Conservation (phyloP, 1,284 basidiomycete species). For the Puccinia sorghi region DNA sequence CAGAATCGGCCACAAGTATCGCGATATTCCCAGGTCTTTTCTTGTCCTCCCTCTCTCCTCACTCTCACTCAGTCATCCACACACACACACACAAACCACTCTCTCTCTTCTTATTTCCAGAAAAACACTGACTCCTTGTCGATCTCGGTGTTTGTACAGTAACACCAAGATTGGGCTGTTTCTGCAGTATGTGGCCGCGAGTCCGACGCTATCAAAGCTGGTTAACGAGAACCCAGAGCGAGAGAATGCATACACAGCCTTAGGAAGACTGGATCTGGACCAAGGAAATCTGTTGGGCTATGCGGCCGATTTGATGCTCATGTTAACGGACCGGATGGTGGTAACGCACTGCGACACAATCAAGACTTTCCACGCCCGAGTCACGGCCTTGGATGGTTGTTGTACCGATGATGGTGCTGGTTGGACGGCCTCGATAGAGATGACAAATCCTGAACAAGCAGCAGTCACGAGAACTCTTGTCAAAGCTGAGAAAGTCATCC, state of each 20-base stretch:
- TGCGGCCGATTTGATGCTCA: constrained; percentile 26
- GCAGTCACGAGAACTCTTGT: background rate
- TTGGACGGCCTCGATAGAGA: background rate
- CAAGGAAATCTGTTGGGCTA: constrained; percentile 20
- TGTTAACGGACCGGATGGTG: constrained; percentile 11
- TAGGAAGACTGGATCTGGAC: background rate
- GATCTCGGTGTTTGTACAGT: background rate
- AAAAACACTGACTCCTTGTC: background rate
- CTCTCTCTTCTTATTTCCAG: background rate
- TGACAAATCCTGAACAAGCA: too few species aligned
- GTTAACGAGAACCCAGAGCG: background rate
- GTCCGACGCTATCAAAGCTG: constrained; percentile 13
- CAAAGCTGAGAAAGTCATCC: background rate
- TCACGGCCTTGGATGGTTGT: background rate
- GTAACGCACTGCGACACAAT: background rate
- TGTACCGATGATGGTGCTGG: background rate
- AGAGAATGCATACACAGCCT: constrained; percentile 12
- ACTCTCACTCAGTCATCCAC: too few species aligned
- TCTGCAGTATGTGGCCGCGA: constrained; percentile 17
- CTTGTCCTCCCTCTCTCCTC: background rate
- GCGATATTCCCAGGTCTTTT: constrained; percentile 22
- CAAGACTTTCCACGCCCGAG: background rate
- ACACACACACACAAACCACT: too few species aligned
- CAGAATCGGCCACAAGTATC: constrained; percentile 12
- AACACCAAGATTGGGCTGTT: constrained; percentile 32